Evolutionary conservation across 2,329 filamentous ascomycete genomes (phyloP), one percentile per base, ranked within the genome.

Genomic region (Parafenestella ontariensis): DNA sequence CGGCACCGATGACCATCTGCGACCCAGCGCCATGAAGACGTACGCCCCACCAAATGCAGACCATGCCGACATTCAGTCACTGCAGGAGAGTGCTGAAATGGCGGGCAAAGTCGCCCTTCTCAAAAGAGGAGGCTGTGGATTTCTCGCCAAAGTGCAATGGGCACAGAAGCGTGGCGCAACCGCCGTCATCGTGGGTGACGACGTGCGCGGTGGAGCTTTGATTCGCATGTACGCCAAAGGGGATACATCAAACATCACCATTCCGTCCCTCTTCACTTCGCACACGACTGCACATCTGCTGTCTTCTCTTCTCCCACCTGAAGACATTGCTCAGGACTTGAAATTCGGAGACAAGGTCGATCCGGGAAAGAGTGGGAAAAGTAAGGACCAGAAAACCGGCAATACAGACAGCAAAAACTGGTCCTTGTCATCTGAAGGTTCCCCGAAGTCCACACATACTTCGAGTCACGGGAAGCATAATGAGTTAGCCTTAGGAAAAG

Each of bases 221-320:
- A 91, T 98, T 46, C 95, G 96, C 66, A 99, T 99, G 95, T 98
- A 96, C 75, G 95, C 95, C n/a, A 87, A 91, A 68, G 95, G 94
- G 33, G 93, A 98, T 71, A 96, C 94, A 3, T 96, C 93, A 29
- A 96, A 97, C 69, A 86, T 98, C 62, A 92, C 92, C 0, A 97
- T 99, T 49, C 93, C 95, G 1, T 91, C 95, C 0, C 83, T 98
- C 9, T 99, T 99, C 76, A 98, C 95, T 0, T 96, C 94, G 0
- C 87, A 95, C 65, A 98, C 92, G 0, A 98, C 94, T 0, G 95
- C 95, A 1, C 94, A 97, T 73, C 82, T 99, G 13, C 83, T 99
- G 15, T 96, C 93, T 1, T 92, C 93, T 7, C 82, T 98, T 56
- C 88, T 95, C 53, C 91, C 93, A 46, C 49, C 57, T 5, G 52